Percentiles rank a stretch among this genome's conserved stretches.
phyloP scores from a whole-genome alignment of 2,329 filamentous ascomycete genomes.

The Penicillium occitanis region DNA sequence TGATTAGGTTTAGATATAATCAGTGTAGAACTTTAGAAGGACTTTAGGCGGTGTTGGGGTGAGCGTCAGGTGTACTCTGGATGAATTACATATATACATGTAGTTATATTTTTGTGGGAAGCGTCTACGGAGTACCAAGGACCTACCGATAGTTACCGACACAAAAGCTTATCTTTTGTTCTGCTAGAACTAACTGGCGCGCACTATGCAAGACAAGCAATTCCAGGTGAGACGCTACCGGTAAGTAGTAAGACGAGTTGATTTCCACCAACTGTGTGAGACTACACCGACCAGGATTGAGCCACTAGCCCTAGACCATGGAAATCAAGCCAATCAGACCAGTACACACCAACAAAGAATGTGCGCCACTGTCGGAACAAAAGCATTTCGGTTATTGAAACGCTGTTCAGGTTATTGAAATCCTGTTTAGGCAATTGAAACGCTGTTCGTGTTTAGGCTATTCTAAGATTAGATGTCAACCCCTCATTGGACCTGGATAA shows the following conservation, averaged over 20 bases:
- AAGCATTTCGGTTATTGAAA: not conserved
- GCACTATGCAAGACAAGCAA: no score
- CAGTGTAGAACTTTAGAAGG: no score
- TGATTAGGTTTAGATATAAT: no score
- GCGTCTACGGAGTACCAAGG: not conserved
- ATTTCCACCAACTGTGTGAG: not conserved
- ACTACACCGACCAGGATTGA: not conserved
- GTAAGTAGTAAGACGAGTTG: not conserved
- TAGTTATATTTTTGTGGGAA: no score
- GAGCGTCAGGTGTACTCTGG: no score
- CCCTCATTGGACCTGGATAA: constrained; percentile 28
- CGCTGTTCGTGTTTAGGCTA: not conserved
- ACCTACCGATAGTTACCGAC: not conserved
- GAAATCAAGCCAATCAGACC: not conserved
- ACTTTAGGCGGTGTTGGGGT: no score
- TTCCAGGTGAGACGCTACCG: no score
- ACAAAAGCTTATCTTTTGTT: not conserved
- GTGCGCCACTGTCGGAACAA: not conserved
- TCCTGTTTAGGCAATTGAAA: not conserved
- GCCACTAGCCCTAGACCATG: not conserved
- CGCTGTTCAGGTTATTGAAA: not conserved
- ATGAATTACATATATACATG: no score
- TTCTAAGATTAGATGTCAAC: not conserved
- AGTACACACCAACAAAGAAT: not conserved
- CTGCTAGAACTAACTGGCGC: not conserved